Conservation (phyloP, 2,329 filamentous ascomycete genomes). For the Pezicula carpinea region DNA sequence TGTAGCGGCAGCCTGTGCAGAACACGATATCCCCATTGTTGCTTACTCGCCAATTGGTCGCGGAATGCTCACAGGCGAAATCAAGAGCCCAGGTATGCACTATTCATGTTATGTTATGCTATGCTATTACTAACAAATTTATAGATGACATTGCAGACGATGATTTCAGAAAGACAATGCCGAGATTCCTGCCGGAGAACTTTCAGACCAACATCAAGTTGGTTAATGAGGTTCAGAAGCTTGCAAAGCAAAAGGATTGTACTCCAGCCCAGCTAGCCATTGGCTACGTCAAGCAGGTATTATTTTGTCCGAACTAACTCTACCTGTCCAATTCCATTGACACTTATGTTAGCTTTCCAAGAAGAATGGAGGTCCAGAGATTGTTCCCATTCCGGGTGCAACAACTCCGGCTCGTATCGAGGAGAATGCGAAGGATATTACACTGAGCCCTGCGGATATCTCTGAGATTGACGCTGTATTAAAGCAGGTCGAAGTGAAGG, state of each 20-base stretch:
- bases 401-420: conserved; percentile 48
- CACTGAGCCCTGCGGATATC: conserved; percentile 46
- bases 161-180: conserved; percentile 52
- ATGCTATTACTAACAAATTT: conserved; percentile 25
- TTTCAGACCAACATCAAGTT: conserved; percentile 63
- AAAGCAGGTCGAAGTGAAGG: conserved; percentile 41
- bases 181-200: conserved; percentile 58
- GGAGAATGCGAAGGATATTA: conserved; percentile 54
- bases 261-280: conserved; percentile 63
- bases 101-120: no score
- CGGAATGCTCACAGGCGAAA: conserved; percentile 51
- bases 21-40: conserved; percentile 64
- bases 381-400: conserved; percentile 65
- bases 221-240: conserved; percentile 48
- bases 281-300: conserved; percentile 56
- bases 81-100: conserved; percentile 18
- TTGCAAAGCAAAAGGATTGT: conserved; percentile 56
- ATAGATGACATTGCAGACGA: conserved; percentile 50
- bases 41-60: conserved; percentile 70
- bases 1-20: conserved; percentile 44
- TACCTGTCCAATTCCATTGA: neutral
- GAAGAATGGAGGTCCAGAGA: conserved; percentile 28
- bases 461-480: conserved; percentile 45
- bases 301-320: conserved; percentile 29
- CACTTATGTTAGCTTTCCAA: conserved; percentile 21